These are phyloP conservation scores for Phaeosphaeriaceae sp. DNA, from an alignment of 2,329 filamentous ascomycete species.

Conservation along the genomic window DNA sequence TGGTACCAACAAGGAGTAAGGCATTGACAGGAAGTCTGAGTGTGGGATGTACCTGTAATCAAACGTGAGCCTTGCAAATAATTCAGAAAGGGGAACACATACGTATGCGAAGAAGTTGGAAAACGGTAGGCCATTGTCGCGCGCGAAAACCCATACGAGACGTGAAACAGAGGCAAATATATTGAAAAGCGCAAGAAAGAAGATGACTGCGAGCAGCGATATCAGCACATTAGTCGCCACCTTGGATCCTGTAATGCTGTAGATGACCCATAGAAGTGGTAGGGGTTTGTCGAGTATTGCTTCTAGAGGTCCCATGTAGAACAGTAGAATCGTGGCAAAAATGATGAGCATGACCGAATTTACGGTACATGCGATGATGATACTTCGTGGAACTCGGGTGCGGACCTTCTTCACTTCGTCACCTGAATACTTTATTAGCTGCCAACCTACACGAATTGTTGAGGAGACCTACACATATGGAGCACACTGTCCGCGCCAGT, in stretches of 20 bases:
- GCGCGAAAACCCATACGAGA: conserved; percentile 58
- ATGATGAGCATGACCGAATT: conserved; percentile 53
- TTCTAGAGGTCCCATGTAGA: conserved; percentile 52
- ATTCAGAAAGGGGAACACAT: conserved; percentile 7
- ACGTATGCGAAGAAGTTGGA: conserved; percentile 42
- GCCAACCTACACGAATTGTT: not conserved
- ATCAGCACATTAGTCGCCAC: conserved; percentile 51
- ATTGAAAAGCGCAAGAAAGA: conserved; percentile 50
- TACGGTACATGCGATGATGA: conserved; percentile 46
- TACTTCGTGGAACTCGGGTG: conserved; percentile 49
- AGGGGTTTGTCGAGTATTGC: conserved; percentile 19
- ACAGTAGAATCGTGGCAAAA: conserved; percentile 53
- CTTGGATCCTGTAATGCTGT: conserved; percentile 50
- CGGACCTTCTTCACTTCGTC: conserved; percentile 52
- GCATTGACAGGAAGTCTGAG: conserved; percentile 35
- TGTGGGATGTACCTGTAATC: conserved; percentile 30
- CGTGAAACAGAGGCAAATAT: conserved; percentile 57
- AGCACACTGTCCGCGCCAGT: conserved; percentile 57
- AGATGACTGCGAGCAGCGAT: conserved; percentile 46
- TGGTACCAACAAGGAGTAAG: conserved; percentile 27
- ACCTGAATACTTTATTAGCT: conserved; percentile 15
- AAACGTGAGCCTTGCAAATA: not conserved
- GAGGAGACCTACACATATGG: conserved; percentile 42
- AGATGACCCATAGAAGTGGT: conserved; percentile 49
- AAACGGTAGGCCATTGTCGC: conserved; percentile 55